phyloP scores from a whole-genome alignment of 2,329 filamentous ascomycete genomes.

The Escovopsis sp. region DNA sequence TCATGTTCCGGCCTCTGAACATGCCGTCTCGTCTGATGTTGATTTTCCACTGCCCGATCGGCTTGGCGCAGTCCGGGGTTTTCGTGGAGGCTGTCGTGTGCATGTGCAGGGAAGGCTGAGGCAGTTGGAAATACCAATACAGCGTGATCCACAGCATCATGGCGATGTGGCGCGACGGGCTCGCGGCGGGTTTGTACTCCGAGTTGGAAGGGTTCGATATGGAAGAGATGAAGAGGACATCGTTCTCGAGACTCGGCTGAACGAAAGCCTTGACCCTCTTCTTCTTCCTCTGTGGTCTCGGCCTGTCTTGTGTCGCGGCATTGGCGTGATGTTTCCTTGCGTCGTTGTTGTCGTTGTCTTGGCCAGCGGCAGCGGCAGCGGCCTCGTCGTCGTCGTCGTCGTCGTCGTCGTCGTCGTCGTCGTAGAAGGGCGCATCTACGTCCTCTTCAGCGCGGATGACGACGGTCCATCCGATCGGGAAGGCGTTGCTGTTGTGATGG shows the following conservation, averaged over 20 bases:
- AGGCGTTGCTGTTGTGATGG: slow-evolving; percentile 52
- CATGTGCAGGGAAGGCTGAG: slow-evolving; percentile 51
- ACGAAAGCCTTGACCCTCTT: slow-evolving; percentile 34
- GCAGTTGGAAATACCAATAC: slow-evolving; percentile 96
- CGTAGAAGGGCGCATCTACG: slow-evolving; percentile 3
- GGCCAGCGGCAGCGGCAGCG: slow-evolving; percentile 8
- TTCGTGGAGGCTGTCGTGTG: slow-evolving; percentile 45
- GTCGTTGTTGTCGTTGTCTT: slow-evolving; percentile 17
- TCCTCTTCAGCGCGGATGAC: slow-evolving; percentile 57
- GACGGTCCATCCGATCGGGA: slow-evolving; percentile 81
- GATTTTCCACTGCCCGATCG: slow-evolving; percentile 75
- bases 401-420: slow-evolving; percentile 1
- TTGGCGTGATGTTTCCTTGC: background rate
- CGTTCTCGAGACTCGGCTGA: slow-evolving; percentile 59
- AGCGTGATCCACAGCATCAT: slow-evolving; percentile 94
- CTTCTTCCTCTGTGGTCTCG: slow-evolving; percentile 6
- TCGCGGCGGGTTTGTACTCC: slow-evolving; percentile 67
- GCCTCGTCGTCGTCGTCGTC: slow-evolving; percentile 2
- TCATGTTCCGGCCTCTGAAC: slow-evolving; percentile 64
- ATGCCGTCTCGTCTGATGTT: slow-evolving; percentile 79
- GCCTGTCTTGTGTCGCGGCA: background rate
- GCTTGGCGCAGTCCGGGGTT: slow-evolving; percentile 56
- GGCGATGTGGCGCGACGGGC: slow-evolving; percentile 76
- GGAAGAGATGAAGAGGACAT: slow-evolving; percentile 81
- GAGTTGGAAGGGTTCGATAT: slow-evolving; percentile 69